Evolutionary conservation across 768 basidiomycete species (phyloP).

Genomic region (Piloderma croceum): DNA sequence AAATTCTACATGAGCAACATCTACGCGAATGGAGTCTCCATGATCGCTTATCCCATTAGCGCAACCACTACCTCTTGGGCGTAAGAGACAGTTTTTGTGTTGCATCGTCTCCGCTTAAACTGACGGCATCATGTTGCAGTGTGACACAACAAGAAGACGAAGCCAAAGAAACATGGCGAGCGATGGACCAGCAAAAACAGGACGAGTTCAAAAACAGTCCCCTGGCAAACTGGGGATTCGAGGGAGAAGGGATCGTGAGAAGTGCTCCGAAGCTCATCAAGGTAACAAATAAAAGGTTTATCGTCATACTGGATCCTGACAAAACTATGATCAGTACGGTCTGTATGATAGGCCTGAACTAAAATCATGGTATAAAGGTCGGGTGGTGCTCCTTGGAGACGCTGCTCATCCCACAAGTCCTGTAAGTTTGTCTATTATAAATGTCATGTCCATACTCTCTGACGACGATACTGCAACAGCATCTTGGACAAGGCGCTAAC

Average conservation of each 20-base stretch:
- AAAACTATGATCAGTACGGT: conserved; percentile 28
- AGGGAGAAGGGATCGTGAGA: conserved; percentile 13
- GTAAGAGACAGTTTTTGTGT: conserved; percentile 16
- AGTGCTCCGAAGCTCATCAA: conserved; percentile 17
- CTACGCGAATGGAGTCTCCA: conserved; percentile 32
- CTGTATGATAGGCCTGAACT: conserved; percentile 40
- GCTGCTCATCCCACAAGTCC: conserved; percentile 44
- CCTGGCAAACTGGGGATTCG: conserved; percentile 15
- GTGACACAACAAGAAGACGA: conserved; percentile 34
- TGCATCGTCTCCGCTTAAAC: neutral
- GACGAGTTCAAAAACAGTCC: conserved; percentile 14
- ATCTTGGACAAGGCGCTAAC: conserved; percentile 43
- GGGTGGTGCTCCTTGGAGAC: conserved; percentile 39
- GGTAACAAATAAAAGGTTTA: conserved; percentile 3
- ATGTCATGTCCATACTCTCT: too few species aligned
- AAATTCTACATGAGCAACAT: conserved; percentile 25
- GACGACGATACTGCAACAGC: too few species aligned
- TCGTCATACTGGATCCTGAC: neutral
- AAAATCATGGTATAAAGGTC: conserved; percentile 34
- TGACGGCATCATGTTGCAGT: conserved; percentile 14
- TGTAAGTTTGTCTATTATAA: conserved; percentile 21
- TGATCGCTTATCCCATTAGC: conserved; percentile 32
- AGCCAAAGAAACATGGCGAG: conserved; percentile 37
- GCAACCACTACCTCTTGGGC: conserved; percentile 31
- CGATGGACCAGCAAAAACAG: conserved; percentile 24